A percentile compares a stretch with the other conserved stretches of the same genome.
Conservation (phyloP, 805 yeast genomes). For the Lachancea kluyveri region DNA sequence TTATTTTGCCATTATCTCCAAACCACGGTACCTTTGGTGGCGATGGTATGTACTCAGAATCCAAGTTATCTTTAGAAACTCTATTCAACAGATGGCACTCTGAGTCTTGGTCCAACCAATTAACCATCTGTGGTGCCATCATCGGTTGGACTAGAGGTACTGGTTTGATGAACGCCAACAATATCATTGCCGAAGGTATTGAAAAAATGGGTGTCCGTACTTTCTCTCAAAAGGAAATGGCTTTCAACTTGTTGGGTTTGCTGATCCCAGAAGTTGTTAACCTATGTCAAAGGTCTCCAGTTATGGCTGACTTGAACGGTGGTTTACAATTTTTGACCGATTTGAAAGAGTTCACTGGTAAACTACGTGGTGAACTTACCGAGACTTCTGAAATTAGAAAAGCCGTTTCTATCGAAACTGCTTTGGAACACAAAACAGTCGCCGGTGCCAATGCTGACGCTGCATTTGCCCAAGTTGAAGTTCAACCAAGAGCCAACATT, state of each 20-base stretch:
- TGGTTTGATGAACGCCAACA: conserved; percentile 96
- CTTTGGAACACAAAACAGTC: conserved; percentile 75
- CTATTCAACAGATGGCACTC: conserved; percentile 98
- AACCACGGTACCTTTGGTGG: conserved; percentile 99
- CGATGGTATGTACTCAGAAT: conserved; percentile 97
- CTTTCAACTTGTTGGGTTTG: conserved; percentile 93
- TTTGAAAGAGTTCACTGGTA: conserved; percentile 79
- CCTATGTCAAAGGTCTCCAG: conserved; percentile 88
- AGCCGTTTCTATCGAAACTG: conserved; percentile 90
- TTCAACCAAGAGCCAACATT: conserved; percentile 94
- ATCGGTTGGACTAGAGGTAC: conserved; percentile 99
- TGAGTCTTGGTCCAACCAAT: conserved; percentile 91
- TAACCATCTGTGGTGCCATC: conserved; percentile 96
- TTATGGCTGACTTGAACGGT: conserved; percentile 98
- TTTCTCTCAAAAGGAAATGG: conserved; percentile 98
- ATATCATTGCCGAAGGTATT: conserved; percentile 95
- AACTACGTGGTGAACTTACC: conserved; percentile 62
- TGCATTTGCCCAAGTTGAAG: conserved; percentile 67
- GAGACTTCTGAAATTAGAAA: conserved; percentile 89
- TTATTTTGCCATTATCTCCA: conserved; percentile 92
- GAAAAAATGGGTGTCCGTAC: conserved; percentile 96
- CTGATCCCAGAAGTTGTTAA: conserved; percentile 80
- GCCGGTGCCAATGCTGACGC: conserved; percentile 86
- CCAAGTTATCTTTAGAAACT: conserved; percentile 91
- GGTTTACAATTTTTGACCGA: conserved; percentile 92